Evolutionary conservation across 2,329 filamentous ascomycete species (phyloP), one percentile per base, ranked within the genome.

Genomic region (Massarina eburnea): DNA sequence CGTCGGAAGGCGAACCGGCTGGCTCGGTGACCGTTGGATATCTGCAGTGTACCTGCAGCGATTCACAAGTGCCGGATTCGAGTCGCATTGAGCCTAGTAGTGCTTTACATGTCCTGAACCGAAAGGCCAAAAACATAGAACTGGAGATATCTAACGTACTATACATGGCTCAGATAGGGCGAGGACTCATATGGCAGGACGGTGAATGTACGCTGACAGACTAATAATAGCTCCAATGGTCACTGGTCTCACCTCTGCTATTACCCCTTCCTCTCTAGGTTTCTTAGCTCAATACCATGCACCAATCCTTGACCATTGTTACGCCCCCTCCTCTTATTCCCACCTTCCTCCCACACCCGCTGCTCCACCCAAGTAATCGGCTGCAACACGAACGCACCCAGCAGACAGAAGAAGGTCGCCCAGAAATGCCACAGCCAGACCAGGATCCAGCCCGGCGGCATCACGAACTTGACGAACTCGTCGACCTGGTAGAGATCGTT

Each of bases 401-500:
- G 1, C 1, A 88, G 71, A 54, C 87, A 92, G 3, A 88, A 62
- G 3, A 80, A 50, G 0, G 87, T 86, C 3, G 82, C 82, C 42
- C 82, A 75, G 17, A 85, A 71, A 64, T 91, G 86, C 78, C 80
- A 86, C 3, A 77, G 52, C 68, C 80, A 75, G 1, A 90, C 67
- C 1, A 85, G 24, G 19, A 80, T 60, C 7, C 81, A 83, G 0
- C 85, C 70, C 0, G 80, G 78, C 9, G 75, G 80, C 8, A 80
- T 59, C 15, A 91, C 57, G 62, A 95, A 94, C 57, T 85, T 85
- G 49, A 92, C 73, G 51, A 85, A 85, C 55, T 95, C 86, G 39
- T 83, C 85, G 1, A 83, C 76, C 59, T 92, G 88, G 62, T 95
- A 95, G 7, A 91, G 72, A 63, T 96, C 90, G 54, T 95, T 84